Percentiles rank a stretch among this genome's conserved stretches.
Conservation (phyloP, 805 yeast genomes). For the Ogataea pilisensis region DNA sequence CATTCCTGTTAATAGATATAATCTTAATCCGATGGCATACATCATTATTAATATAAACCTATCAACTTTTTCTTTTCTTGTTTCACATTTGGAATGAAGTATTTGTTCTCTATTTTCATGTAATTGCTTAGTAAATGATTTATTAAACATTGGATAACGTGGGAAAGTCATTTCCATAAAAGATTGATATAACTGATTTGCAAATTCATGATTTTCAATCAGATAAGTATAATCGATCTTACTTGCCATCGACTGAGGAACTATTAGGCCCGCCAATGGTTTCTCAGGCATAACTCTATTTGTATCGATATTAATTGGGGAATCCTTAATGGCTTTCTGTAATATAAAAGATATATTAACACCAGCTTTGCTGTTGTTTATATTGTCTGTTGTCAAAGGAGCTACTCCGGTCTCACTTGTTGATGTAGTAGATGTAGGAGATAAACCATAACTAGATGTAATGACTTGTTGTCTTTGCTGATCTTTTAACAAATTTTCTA, state of each 20-base stretch:
- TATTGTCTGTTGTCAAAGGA: too few relatives aligned
- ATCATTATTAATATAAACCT: constrained; percentile 13
- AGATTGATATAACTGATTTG: constrained; percentile 7
- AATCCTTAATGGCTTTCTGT: constrained; percentile 9
- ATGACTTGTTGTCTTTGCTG: background rate
- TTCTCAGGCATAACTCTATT: constrained; percentile 2
- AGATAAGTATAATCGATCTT: constrained; percentile 8
- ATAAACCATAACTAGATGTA: background rate
- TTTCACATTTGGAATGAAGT: background rate
- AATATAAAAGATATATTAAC: constrained; percentile 12
- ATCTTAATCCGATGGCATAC: constrained; percentile 19
- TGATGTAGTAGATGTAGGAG: constrained; percentile 1
- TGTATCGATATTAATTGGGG: constrained; percentile 8
- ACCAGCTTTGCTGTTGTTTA: constrained; percentile 5
- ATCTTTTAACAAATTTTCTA: constrained; percentile 8
- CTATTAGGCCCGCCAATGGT: background rate
- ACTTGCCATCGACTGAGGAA: background rate
- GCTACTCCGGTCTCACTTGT: background rate
- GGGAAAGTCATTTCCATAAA: constrained; percentile 14
- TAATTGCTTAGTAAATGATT: constrained; percentile 3
- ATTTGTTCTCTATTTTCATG: constrained; percentile 13
- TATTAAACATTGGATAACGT: constrained; percentile 16
- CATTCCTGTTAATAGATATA: constrained; percentile 8
- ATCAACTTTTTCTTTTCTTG: constrained; percentile 10
- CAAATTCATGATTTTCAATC: constrained; percentile 10